Percentiles rank a stretch among this genome's conserved stretches.
phyloP scores from a whole-genome alignment of 116 monocot genomes.

The Phalaenopsis hybrid region DNA sequence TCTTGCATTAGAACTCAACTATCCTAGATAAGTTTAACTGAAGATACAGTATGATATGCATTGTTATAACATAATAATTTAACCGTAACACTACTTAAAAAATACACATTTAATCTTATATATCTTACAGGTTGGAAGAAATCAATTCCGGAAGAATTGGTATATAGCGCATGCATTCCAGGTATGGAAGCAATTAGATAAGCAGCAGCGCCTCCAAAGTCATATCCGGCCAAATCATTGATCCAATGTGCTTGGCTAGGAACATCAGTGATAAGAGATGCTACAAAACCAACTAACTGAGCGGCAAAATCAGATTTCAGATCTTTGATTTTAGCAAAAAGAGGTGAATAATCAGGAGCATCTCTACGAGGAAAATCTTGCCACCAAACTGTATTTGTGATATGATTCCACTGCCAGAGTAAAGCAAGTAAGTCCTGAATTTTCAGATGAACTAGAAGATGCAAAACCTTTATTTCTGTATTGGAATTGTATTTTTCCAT shows the following conservation, averaged over 20 bases:
- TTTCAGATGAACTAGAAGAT: neutral
- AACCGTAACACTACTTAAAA: neutral
- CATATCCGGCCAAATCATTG: slow-evolving; percentile 52
- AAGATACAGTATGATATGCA: no score
- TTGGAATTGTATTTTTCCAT: neutral
- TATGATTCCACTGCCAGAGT: slow-evolving; percentile 65
- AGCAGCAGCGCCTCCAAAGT: slow-evolving; percentile 45
- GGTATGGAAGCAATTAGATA: slow-evolving; percentile 73
- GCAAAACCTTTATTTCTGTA: neutral
- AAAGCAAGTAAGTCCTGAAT: slow-evolving; percentile 2
- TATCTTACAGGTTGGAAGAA: slow-evolving; percentile 47
- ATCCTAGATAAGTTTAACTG: no score
- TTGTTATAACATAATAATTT: neutral
- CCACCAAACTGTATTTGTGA: slow-evolving; percentile 84
- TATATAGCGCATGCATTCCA: slow-evolving; percentile 42
- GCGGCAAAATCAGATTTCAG: slow-evolving; percentile 59
- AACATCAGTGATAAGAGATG: slow-evolving; percentile 63
- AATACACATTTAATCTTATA: neutral
- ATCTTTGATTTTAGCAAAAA: slow-evolving; percentile 37
- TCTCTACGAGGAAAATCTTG: slow-evolving; percentile 72
- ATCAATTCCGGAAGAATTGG: slow-evolving; percentile 18
- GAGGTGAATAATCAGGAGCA: slow-evolving; percentile 42
- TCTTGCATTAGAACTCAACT: no score
- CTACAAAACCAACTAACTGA: slow-evolving; percentile 60
- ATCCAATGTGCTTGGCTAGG: slow-evolving; percentile 81